Evolutionary conservation across 768 basidiomycete genomes (phyloP), one percentile per base, ranked within the genome.

Genomic region (Trichaptum fuscoviolaceum): DNA sequence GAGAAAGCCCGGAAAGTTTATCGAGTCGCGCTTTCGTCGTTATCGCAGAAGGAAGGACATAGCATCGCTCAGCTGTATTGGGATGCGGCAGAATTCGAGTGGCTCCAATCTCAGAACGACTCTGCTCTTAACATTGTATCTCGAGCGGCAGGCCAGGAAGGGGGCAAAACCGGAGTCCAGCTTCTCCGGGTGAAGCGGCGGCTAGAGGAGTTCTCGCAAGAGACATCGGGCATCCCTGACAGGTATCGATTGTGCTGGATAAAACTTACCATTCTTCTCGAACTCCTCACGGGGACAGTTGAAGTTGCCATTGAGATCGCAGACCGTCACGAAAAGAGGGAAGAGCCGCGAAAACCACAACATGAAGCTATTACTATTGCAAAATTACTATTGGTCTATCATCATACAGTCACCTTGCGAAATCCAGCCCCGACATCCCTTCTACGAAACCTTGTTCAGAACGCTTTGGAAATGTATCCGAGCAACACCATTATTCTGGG

Each of bases 51-150:
- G 7, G 75, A 73, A 12, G 75, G 77, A 35, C 72, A 72, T 5
- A 82, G 79, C 35, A 71, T 76, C 18, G 78, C 82, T 24, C 74
- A 74, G 65, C 73, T 94, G 67, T 94, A 90, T 90, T 92, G 87
- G 87, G 85, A 88, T 70, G 94, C 91, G 90, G 89, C 88, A 0
- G 88, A 94, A 70, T 83, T 92, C 83, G 92, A 93, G 75, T 95
- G 92, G 92, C 73, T 92, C 12, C 74, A 78, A 17, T 83, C 85
- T 0, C 70, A 81, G 35, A 72, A 78, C 23, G 82, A 85, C 35
- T 79, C 82, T 35, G 82, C 88, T 17, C 73, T 86, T 42, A 77
- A 81, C 36, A 80, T 90, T 35, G 79, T 88, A 58, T 73, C 88
- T 59, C 82, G 80, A 24, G 82, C 87, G 10, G 84, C 81, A 15